Evolutionary conservation across 768 basidiomycete species (phyloP), one percentile per base, ranked within the genome.

Genomic region (Mycena haematopus): DNA sequence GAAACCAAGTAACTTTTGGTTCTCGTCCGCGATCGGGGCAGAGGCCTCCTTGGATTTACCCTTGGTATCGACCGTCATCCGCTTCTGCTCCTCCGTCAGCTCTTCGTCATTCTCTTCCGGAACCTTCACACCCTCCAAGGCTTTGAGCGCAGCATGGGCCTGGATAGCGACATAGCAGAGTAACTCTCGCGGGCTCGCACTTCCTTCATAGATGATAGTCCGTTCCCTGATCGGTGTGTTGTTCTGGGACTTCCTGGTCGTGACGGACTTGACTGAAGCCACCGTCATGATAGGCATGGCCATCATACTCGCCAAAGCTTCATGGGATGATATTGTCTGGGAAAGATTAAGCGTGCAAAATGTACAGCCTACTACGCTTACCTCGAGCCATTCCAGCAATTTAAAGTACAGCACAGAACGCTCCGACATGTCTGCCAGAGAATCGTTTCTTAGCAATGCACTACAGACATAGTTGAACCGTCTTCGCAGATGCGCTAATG

Each of bases 281-380:
- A 87, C 84, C n/a, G 88, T 87, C 94, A 95, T 95, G 71, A 93
- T 93, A 7, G 95, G 94, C 93, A 96, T 96, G 1, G 93, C 94
- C 87, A 96, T 93, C 91, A 96, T 95, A 63, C 91, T 93, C 17
- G 93, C 93, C 42, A 97, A 77, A 6, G 93, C 91, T 79, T 96
- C 96, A 65, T 97, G 95, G 67, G 89, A 89, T 7, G 95, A 96
- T 49, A 98, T 91, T 0, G 92, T 94, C 95, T 97, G 58, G 24
- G 44, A 40, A 25, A 31, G 50, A 17, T 57, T 63, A 59, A 67
- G 55, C 50, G 62, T 56, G 15, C 29, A 44, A 44, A 52, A 24
- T 25, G 27, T 40, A 17, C 57, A 33, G 6, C 27, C n/a, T 25
- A n/a, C 50, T 38, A 19, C 56, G 58, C 69, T 69, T 75, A 93